Base-by-base conservation (phyloP, 805 yeast species). In the Candida manassasensis region DNA sequence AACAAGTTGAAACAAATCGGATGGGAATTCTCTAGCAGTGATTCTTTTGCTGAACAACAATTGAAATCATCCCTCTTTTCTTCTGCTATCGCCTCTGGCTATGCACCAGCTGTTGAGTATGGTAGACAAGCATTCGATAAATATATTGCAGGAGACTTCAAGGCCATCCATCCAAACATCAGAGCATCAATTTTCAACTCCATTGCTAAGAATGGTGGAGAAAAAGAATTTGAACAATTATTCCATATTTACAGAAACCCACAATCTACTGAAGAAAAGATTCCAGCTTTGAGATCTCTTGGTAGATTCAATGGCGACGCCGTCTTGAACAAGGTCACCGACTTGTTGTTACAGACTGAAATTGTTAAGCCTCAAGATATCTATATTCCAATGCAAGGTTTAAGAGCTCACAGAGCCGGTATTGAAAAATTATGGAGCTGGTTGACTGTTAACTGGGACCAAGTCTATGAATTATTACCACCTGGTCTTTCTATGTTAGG, bases 401-500 rank as follows among this genome's bases (percentile, higher is more conserved):
- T 86, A 66, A 68, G 82, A 49, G 52, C 73, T 11, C 79, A 78
- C 49, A 69, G 63, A 35, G 68, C 64, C 28, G 95, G 96, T 64
- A 67, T 82, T 39, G 75, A 76, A 45, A 73, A 77, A 9, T 61
- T 81, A 45, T 89, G 89, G 86, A 37, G 51, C 12, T 90, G 96
- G 95, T 52, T 78, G 47, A 70, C 73, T 49, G 50, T 40, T 10
- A 80, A 89, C 59, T 90, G 94, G 90, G 87, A 77, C 38, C 71
- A 66, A 29, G 53, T 90, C 41, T 61, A 63, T 48, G 71, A 76
- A 55, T 66, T 72, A 50, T 73, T 87, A 54, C 96, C 97, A 34
- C 86, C 95, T 11, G 82, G 86, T 9, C 71, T 82, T 44, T 71
- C 87, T 16, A 77, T 88, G 85, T 69, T 90, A 49, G 83, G 90